Evolutionary conservation across 768 basidiomycete genomes (phyloP), one percentile per base, ranked within the genome.

Genomic region (Fistulinella prunicolor): DNA sequence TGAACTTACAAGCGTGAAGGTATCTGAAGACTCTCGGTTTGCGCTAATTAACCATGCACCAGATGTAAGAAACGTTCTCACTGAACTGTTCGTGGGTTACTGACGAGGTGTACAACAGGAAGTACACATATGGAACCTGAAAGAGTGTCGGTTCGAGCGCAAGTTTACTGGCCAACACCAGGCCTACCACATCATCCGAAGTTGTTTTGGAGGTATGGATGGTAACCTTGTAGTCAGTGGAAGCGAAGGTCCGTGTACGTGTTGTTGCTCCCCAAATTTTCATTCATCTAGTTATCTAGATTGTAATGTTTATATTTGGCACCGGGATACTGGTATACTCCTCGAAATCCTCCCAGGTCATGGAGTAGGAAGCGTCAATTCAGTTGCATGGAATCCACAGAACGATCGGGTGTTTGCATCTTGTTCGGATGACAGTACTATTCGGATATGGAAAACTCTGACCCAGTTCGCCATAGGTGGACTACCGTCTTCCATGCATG

Each of bases 321-420:
- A 97, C 65, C 82, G 88, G 40, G 86, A 91, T 57, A 86, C 86
- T 9, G 88, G 86, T 2, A 72, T 76, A 3, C 75, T 94, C 36
- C 75, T 98, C 16, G 92, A 96, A 66, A 77, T 84, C 17, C 78
- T 99, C 3, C 66, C 79, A 4, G 96, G 96, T 0, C 95, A 98
- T 58, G 84, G 82, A n/a, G 72, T 73, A 47, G 94, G 93, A 34
- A 88, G 86, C 53, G 94, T 99, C 51, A 99, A 97, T 65, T 85
- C 89, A 14, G 94, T 98, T 16, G 87, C 94, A 30, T 99, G 96
- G 96, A 94, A 96, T 67, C 93, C 92, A n/a, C 75, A 76, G 42
- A 87, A 92, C 62, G 79, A 83, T 55, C 82, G 85, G 47, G 87
- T 97, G 85, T 97, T 98, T 70, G 96, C 95, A 24, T 93, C 90